Conservation (phyloP, 1,139 yeast species). For the Hemisphaericaspora xylofermentans region DNA sequence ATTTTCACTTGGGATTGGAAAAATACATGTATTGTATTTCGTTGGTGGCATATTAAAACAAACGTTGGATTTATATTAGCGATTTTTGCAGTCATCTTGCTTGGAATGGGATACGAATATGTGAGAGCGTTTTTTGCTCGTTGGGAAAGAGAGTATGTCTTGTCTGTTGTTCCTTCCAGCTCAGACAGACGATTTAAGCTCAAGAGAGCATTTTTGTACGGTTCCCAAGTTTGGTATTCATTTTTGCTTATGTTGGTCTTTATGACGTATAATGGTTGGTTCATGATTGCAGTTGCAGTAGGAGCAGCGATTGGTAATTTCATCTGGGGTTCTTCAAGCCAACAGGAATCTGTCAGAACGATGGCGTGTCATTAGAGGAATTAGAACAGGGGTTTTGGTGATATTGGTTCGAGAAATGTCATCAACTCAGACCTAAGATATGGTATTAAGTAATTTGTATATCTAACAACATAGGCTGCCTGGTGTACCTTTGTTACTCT, state of each 20-base stretch:
- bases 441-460: too few species aligned
- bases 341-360: slow-evolving; percentile 25
- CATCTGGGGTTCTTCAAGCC: slow-evolving; percentile 46
- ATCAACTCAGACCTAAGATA: too few species aligned
- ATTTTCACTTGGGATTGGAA: slow-evolving; percentile 80
- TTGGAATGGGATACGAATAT: slow-evolving; percentile 65
- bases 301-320: slow-evolving; percentile 72
- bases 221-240: slow-evolving; percentile 73
- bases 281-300: slow-evolving; percentile 66
- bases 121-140: slow-evolving; percentile 37
- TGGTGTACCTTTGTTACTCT: too few species aligned
- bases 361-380: slow-evolving; percentile 55
- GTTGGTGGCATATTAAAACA: slow-evolving; percentile 76
- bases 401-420: background rate
- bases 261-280: slow-evolving; percentile 86
- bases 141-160: slow-evolving; percentile 27
- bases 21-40: slow-evolving; percentile 68
- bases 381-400: too few species aligned
- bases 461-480: too few species aligned
- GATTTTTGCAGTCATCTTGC: slow-evolving; percentile 44
- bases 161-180: slow-evolving; percentile 15
- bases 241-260: slow-evolving; percentile 76
- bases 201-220: slow-evolving; percentile 52
- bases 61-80: slow-evolving; percentile 52
- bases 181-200: slow-evolving; percentile 23